Evolutionary conservation across 2,329 filamentous ascomycete species (phyloP).

Genomic region (Penicillium frequentans): DNA sequence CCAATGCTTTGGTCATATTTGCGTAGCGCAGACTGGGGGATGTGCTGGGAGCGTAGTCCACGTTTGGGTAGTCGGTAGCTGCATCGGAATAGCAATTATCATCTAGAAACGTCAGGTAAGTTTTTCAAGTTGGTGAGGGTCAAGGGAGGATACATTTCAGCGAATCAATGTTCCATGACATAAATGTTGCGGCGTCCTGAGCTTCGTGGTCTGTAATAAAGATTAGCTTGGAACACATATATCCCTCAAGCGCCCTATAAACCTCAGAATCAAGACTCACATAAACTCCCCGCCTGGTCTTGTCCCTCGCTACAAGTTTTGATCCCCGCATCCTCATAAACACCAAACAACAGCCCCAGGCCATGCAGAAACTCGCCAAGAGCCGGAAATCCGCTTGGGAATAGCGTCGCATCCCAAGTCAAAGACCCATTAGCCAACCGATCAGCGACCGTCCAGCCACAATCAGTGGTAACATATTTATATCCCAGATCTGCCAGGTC

Average conservation of each 20-base stretch:
- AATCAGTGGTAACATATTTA: slow-evolving; percentile 57
- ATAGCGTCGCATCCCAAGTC: slow-evolving; percentile 43
- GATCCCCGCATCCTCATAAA: slow-evolving; percentile 47
- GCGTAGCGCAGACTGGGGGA: slow-evolving; percentile 46
- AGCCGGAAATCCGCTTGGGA: slow-evolving; percentile 44
- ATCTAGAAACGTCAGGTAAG: slow-evolving; percentile 27
- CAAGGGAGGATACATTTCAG: slow-evolving; percentile 49
- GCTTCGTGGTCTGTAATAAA: slow-evolving; percentile 40
- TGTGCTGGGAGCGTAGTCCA: slow-evolving; percentile 40
- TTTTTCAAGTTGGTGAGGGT: not conserved
- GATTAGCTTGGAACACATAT: not conserved
- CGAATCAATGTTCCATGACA: slow-evolving; percentile 41
- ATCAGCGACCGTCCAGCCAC: slow-evolving; percentile 54
- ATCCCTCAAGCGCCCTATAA: too few species aligned
- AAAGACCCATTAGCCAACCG: slow-evolving; percentile 40
- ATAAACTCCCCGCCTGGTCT: slow-evolving; percentile 38
- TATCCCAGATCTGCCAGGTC: slow-evolving; percentile 57
- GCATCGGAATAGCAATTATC: slow-evolving; percentile 53
- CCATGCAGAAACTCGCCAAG: slow-evolving; percentile 42
- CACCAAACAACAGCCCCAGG: slow-evolving; percentile 45
- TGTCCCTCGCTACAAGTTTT: slow-evolving; percentile 35
- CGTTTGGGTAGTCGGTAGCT: slow-evolving; percentile 41
- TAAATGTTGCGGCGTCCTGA: slow-evolving; percentile 42
- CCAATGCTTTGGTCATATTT: slow-evolving; percentile 49
- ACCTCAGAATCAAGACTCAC: slow-evolving; percentile 5